Base-by-base conservation (phyloP, 2,329 filamentous ascomycete species). In the Botrytis cinerea region DNA sequence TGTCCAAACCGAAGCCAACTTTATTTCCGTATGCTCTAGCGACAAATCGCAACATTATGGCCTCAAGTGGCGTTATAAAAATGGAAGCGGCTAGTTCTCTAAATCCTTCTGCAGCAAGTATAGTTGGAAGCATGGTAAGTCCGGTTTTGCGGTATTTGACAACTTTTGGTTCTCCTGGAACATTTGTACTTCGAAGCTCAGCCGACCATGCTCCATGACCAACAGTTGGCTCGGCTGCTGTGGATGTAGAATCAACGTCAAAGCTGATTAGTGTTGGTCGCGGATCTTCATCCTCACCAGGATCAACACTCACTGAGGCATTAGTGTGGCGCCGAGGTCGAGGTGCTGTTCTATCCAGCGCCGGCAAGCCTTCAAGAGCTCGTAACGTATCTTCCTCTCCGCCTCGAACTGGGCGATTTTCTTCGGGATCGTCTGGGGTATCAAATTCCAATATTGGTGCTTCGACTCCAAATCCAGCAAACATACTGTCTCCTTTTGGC, bases 251-350 rank as follows among this genome's bases (percentile, higher is more conserved):
- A 71, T 81, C 79, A 1, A 81, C 80, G 74, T 82, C 80, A 72
- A 81, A 81, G 43, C 79, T 81, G 22, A 82, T 81, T 25, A 81
- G 71, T 5, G 79, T 79, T 20, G 80, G 75, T 66, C 80, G 79
- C 12, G 77, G 75, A 68, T 81, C 80, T 28, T 81, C 80, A 10
- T 72, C 70, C 22, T 79, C 78, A 28, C 51, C 51, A 57, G 51
- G 51, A 28, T 78, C 80, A 32, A 77, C 78, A 25, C 77, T 78
- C 63, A 74, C 76, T 4, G 77, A 78, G 45, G 80, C 78, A 14
- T 77, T 54, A 76, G 75, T 45, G 73, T 70, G 32, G 76, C 57
- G 68, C 32, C 70, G 74, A 66, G 71, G 35, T 43, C 74, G 73
- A 54, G 75, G 66, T 45, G 75, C 74, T n/a, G 38, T 48, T 59